Evolutionary conservation across 768 basidiomycete genomes (phyloP), one percentile per base, ranked within the genome.

Genomic region (Tulasnella sp.): DNA sequence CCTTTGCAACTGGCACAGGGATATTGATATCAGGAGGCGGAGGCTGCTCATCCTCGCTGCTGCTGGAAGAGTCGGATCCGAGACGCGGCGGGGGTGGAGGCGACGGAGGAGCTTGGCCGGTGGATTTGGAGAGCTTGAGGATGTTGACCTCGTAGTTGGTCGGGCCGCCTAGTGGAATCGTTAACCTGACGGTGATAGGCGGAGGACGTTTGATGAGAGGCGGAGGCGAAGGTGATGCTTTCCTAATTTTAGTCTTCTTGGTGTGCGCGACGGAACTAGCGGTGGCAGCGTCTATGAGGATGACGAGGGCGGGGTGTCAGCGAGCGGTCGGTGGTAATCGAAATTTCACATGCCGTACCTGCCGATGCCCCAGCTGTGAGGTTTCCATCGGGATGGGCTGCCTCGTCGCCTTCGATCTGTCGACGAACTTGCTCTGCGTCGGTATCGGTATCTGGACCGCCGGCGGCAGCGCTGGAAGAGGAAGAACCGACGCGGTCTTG

Each of bases 111-210:
- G 88, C 82, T 79, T 90, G 90, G 7, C 90, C 90, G 0, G 87
- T 86, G 9, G 83, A 84, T 75, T 88, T 87, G 35, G 90, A 84
- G 37, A 86, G 80, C 26, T 79, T 75, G 7, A 84, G 76, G 72
- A 92, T 85, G 76, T 92, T 87, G 62, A 92, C 87, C 72, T 90
- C 89, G 78, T 92, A 92, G 75, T 89, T 87, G 1, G 85, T 83
- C 0, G 89, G 90, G 0, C 91, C 90, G 3, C 90, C 90, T 3
- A 93, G 84, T 9, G 64, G 79, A 76, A 93, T 90, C 3, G 88
- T 83, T 29, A 92, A 83, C 3, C 91, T 83, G 64, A 92, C 83
- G 1, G 91, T 92, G 69, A 84, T 81, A 19, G 88, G 79, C 0
- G 80, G 80, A 34, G 83, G 79, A n/a, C 78, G 82, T 67, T 73